Evolutionary conservation across 2,329 filamentous ascomycete species (phyloP).

Genomic region (Elsinoe perseae): DNA sequence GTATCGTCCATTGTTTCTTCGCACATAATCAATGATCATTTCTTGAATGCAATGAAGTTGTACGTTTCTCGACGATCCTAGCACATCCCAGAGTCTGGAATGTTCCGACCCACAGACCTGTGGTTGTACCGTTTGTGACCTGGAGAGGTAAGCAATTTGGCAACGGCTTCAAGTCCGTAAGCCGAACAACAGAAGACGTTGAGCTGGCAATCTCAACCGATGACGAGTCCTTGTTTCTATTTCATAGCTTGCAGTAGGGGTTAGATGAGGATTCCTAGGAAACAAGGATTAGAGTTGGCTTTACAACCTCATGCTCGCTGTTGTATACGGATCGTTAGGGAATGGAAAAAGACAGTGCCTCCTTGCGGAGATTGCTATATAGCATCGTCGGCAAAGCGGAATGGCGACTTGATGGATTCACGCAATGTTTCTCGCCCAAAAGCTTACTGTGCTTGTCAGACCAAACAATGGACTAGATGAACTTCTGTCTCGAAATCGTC

Average conservation of each 20-base stretch:
- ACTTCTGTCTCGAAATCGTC: neutral
- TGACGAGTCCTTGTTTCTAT: conserved; percentile 3
- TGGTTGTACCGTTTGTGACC: conserved; percentile 6
- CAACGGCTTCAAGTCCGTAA: neutral
- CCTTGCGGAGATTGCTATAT: neutral
- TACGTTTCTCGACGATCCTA: neutral
- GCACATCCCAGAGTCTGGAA: neutral
- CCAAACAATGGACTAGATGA: neutral
- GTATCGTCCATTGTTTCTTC: neutral
- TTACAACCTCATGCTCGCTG: neutral
- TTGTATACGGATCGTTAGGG: conserved; percentile 9
- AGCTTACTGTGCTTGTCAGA: neutral
- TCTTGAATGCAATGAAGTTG: neutral
- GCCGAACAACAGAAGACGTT: conserved; percentile 3
- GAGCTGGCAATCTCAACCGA: neutral
- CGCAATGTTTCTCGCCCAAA: neutral
- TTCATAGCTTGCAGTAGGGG: neutral
- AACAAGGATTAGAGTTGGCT: neutral
- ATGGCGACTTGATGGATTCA: neutral
- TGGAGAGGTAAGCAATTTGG: conserved; percentile 12
- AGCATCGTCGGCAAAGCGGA: neutral
- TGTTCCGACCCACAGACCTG: neutral
- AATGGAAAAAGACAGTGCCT: neutral
- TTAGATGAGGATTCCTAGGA: neutral
- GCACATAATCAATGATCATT: neutral